These are phyloP conservation scores for Volvox reticuliferus DNA, from an alignment of 139 green algal genomes.

Conservation along the genomic window DNA sequence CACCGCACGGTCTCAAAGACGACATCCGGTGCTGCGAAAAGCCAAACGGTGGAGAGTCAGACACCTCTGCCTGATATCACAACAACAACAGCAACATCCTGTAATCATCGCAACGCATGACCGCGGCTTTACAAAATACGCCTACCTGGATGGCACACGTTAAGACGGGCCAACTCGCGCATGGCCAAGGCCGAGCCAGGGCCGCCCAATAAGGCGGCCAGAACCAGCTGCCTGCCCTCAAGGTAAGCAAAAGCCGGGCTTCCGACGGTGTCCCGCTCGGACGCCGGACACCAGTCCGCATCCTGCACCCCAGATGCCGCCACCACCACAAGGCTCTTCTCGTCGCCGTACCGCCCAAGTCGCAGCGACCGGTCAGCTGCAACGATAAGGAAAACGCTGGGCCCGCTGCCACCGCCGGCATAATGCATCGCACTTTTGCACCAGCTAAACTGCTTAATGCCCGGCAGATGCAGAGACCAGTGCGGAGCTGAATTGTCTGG, in stretches of 20 bases:
- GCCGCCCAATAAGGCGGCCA: neutral
- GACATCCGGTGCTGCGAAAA: neutral
- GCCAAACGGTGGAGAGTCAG: too few relatives aligned
- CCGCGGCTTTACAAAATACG: too few relatives aligned
- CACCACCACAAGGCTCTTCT: neutral
- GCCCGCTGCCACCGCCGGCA: neutral
- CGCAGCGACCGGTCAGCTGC: neutral
- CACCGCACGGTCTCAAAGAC: conserved; percentile 40
- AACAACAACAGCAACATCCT: too few relatives aligned
- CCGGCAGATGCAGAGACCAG: conserved; percentile 11
- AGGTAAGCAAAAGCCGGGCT: conserved; percentile 32
- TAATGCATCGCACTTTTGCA: neutral
- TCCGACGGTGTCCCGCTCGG: neutral
- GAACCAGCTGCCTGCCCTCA: neutral
- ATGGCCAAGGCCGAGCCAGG: neutral
- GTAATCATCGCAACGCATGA: too few relatives aligned
- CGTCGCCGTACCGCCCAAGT: conserved; percentile 24
- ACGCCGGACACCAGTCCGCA: conserved; percentile 36
- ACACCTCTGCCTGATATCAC: too few relatives aligned
- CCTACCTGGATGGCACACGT: too few relatives aligned
- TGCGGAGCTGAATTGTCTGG: neutral
- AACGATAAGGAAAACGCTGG: conserved; percentile 4
- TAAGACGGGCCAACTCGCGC: neutral
- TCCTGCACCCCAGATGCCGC: neutral
- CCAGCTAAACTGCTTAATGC: conserved; percentile 46